Conservation (phyloP, 345 rosid genomes). For the Mangifera indica region DNA sequence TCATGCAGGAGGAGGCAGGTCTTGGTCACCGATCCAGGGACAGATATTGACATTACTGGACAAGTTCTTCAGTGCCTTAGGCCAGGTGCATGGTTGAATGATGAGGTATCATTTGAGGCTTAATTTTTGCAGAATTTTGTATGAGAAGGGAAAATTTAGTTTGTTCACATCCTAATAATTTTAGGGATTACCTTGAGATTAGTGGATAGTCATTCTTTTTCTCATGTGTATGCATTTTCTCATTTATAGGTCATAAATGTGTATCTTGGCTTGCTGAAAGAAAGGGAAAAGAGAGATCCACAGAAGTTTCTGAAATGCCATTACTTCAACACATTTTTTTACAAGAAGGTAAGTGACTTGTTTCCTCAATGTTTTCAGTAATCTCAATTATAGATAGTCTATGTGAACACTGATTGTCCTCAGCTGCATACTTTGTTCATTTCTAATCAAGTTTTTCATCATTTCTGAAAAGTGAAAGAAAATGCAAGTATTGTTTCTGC, state of each 20-base stretch:
- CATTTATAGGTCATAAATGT: slow-evolving; percentile 76
- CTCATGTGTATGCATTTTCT: slow-evolving; percentile 20
- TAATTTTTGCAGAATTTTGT: slow-evolving; percentile 10
- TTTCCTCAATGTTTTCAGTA: background rate
- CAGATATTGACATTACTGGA: slow-evolving; percentile 76
- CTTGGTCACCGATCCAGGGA: slow-evolving; percentile 54
- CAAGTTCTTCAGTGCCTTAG: slow-evolving; percentile 63
- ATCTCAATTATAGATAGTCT: background rate
- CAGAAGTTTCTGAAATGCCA: slow-evolving; percentile 84
- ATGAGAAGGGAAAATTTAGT: slow-evolving; percentile 12
- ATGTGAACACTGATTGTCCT: background rate
- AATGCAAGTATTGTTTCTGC: background rate
- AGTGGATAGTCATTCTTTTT: slow-evolving; percentile 4
- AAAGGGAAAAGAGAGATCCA: slow-evolving; percentile 90
- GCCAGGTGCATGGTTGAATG: slow-evolving; percentile 88
- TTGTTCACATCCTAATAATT: background rate
- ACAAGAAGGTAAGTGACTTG: slow-evolving; percentile 67
- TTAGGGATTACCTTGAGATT: background rate
- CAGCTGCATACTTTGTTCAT: background rate
- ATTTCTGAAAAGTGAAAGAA: background rate
- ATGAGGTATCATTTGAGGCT: slow-evolving; percentile 59
- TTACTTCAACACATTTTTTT: slow-evolving; percentile 90
- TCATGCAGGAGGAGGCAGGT: slow-evolving; percentile 49
- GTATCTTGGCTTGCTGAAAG: slow-evolving; percentile 85
- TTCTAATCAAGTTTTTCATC: background rate